Evolutionary conservation across 495 filamentous ascomycete species (phyloP).

Genomic region (Neurospora terricola): DNA sequence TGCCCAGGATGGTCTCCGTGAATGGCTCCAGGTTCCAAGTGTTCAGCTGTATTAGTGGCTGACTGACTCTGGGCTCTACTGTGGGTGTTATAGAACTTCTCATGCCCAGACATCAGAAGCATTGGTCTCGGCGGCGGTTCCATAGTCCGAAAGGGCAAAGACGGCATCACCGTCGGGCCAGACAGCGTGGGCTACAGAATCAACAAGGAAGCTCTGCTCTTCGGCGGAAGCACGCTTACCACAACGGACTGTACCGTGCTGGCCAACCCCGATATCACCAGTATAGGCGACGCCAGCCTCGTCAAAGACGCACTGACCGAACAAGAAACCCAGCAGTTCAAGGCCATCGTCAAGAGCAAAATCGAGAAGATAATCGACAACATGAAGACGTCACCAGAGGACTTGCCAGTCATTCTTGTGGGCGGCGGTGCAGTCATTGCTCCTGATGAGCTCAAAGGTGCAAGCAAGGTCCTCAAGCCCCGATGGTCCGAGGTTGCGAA

Average conservation of each 20-base stretch:
- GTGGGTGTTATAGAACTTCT: slow-evolving; percentile 28
- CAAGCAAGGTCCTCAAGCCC: slow-evolving; percentile 26
- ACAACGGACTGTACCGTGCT: slow-evolving; percentile 42
- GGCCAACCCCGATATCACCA: slow-evolving; percentile 12
- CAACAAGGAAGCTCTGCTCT: slow-evolving; percentile 36
- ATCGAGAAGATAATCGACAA: slow-evolving; percentile 39
- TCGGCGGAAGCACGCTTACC: slow-evolving; percentile 39
- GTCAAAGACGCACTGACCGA: slow-evolving; percentile 10
- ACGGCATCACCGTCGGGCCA: slow-evolving; percentile 37
- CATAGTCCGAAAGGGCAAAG: slow-evolving; percentile 24
- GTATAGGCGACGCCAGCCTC: slow-evolving; percentile 16
- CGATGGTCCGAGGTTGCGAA: slow-evolving; percentile 39
- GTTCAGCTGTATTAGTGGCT: neutral
- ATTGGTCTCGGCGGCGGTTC: slow-evolving; percentile 47
- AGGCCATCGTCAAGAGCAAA: slow-evolving; percentile 19
- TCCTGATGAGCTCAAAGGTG: slow-evolving; percentile 21
- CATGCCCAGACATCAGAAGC: slow-evolving; percentile 37
- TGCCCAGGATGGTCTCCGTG: neutral
- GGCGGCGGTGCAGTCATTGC: slow-evolving; percentile 31
- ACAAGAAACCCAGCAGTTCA: slow-evolving; percentile 8
- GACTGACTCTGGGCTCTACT: neutral
- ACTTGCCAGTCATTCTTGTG: slow-evolving; percentile 36
- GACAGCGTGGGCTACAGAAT: slow-evolving; percentile 48
- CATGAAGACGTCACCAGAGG: slow-evolving; percentile 39
- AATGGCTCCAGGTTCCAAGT: neutral